A percentile compares a stretch with the other conserved stretches of the same genome.
Conservation (phyloP, 768 basidiomycete species). For the Kwoniella sp. region DNA sequence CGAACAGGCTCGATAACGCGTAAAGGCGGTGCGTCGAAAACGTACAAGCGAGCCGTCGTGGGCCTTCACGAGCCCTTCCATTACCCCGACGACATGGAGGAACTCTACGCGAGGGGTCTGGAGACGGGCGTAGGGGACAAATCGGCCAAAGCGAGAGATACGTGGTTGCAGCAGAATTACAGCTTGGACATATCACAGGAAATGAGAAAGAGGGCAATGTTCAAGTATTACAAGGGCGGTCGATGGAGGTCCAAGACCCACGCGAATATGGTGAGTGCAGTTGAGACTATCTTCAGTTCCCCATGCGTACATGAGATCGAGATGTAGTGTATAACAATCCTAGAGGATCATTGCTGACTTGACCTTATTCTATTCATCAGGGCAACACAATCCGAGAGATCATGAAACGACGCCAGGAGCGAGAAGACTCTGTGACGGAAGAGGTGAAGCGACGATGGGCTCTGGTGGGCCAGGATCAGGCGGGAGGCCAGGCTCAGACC, state of each 20-base stretch:
- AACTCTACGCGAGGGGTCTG: slow-evolving; percentile 68
- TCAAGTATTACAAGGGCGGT: slow-evolving; percentile 49
- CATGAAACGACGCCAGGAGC: slow-evolving; percentile 59
- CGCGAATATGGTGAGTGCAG: slow-evolving; percentile 56
- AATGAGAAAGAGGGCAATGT: slow-evolving; percentile 53
- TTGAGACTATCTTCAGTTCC: too few relatives aligned
- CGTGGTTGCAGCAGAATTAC: slow-evolving; percentile 69
- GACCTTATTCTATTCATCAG: too few relatives aligned
- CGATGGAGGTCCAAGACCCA: slow-evolving; percentile 47
- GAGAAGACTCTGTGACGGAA: slow-evolving; percentile 31
- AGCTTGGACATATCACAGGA: slow-evolving; percentile 58
- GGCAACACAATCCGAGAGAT: slow-evolving; percentile 63
- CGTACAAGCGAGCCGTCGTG: slow-evolving; percentile 89
- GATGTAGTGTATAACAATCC: slow-evolving; percentile 14
- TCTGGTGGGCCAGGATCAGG: slow-evolving; percentile 6
- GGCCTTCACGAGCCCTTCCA: slow-evolving; percentile 92
- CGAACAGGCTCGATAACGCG: slow-evolving; percentile 27
- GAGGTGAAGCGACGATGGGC: slow-evolving; percentile 25
- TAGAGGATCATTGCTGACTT: too few relatives aligned
- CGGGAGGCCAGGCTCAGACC: slow-evolving; percentile 5
- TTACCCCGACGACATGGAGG: slow-evolving; percentile 78
- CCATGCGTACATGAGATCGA: slow-evolving; percentile 40
- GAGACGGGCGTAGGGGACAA: slow-evolving; percentile 56
- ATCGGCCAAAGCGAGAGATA: slow-evolving; percentile 24
- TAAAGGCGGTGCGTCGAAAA: slow-evolving; percentile 50